Conservation (phyloP, 2,329 filamentous ascomycete species). For the Fusarium sacchari region DNA sequence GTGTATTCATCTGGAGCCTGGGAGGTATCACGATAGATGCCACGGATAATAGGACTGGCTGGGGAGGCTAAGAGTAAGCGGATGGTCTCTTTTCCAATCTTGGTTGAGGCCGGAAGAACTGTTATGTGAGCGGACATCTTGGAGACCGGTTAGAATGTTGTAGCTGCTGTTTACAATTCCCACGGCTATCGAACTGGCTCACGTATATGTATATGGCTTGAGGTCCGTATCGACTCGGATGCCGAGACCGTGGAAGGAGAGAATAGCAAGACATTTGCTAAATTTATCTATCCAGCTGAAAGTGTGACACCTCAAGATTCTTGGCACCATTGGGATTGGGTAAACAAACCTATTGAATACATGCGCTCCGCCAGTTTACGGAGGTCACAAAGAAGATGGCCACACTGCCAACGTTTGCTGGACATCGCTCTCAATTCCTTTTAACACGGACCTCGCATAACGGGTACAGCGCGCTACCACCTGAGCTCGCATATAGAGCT, state of each 20-base stretch:
- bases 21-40: conserved; percentile 44
- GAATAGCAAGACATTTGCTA: background rate
- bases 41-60: conserved; percentile 34
- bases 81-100: conserved; percentile 43
- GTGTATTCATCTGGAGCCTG: conserved; percentile 46
- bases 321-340: background rate
- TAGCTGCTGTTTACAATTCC: background rate
- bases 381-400: background rate
- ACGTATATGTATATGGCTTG: background rate
- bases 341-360: background rate
- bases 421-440: background rate
- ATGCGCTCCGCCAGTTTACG: background rate
- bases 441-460: too few relatives aligned
- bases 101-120: conserved; percentile 47
- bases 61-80: conserved; percentile 38
- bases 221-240: background rate
- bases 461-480: too few relatives aligned
- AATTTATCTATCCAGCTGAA: background rate
- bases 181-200: background rate
- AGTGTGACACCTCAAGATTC: background rate
- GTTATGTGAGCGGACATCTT: conserved; percentile 44
- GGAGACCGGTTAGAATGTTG: background rate
- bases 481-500: background rate
- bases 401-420: background rate
- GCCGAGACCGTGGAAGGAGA: background rate